Evolutionary conservation across 441 rosid species (phyloP).

Genomic region (Brassica balearica): DNA sequence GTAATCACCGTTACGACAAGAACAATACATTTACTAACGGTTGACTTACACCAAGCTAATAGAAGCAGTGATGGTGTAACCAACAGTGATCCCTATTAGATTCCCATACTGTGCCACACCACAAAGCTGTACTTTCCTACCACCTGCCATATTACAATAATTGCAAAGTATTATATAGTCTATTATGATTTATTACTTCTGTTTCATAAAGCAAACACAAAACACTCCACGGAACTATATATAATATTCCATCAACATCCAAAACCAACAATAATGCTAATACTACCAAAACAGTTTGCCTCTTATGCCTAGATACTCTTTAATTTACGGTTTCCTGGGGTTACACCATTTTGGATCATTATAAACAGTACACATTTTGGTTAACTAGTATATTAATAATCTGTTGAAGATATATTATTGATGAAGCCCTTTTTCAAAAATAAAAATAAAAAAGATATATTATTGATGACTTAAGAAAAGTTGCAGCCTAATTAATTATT

Average conservation of each 20-base stretch:
- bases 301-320: conserved; percentile 7
- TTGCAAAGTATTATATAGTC: conserved; percentile 13
- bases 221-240: conserved; percentile 38
- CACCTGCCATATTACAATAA: conserved; percentile 55
- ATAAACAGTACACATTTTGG: conserved; percentile 9
- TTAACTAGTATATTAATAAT: conserved; percentile 7
- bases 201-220: conserved; percentile 41
- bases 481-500: conserved; percentile 12
- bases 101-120: conserved; percentile 80
- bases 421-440: too few relatives aligned
- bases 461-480: neutral
- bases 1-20: neutral
- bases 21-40: neutral
- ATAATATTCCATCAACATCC: conserved; percentile 22
- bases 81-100: conserved; percentile 74
- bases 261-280: conserved; percentile 37
- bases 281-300: conserved; percentile 28
- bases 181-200: conserved; percentile 23
- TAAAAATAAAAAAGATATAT: neutral
- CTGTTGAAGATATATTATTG: neutral
- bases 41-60: conserved; percentile 90
- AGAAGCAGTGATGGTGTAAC: conserved; percentile 93
- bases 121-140: conserved; percentile 76
- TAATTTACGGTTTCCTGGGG: conserved; percentile 8
- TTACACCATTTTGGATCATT: conserved; percentile 27